Conservation (phyloP, 2,329 filamentous ascomycete species). For the Xenoacremonium recifei region DNA sequence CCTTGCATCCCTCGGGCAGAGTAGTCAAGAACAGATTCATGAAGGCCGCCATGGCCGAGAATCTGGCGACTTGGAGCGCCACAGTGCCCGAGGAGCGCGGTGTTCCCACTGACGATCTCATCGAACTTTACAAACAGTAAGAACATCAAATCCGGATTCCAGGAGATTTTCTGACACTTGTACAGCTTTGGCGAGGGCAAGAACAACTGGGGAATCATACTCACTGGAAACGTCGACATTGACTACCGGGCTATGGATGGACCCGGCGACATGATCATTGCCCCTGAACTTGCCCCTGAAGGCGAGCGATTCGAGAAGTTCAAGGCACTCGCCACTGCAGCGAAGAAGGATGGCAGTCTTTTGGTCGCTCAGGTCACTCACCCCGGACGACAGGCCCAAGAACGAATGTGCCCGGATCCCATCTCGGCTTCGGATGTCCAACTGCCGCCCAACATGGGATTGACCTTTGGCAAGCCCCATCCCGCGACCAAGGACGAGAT, state of each 20-base stretch:
- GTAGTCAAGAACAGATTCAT: slow-evolving; percentile 60
- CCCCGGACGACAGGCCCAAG: slow-evolving; percentile 52
- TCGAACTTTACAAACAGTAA: slow-evolving; percentile 52
- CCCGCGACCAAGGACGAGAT: slow-evolving; percentile 56
- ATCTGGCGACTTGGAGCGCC: slow-evolving; percentile 56
- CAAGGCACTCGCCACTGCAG: slow-evolving; percentile 49
- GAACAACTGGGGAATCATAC: slow-evolving; percentile 47
- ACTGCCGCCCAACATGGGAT: slow-evolving; percentile 22
- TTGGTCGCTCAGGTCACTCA: slow-evolving; percentile 60
- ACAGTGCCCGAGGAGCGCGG: slow-evolving; percentile 46
- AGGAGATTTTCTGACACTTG: background rate
- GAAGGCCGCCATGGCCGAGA: slow-evolving; percentile 64
- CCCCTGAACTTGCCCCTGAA: slow-evolving; percentile 43
- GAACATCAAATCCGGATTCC: background rate
- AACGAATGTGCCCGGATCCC: slow-evolving; percentile 30
- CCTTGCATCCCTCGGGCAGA: slow-evolving; percentile 46
- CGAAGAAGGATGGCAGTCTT: slow-evolving; percentile 56
- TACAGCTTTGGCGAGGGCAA: slow-evolving; percentile 52
- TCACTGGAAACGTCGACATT: slow-evolving; percentile 62
- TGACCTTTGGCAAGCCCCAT: slow-evolving; percentile 42
- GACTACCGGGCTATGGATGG: slow-evolving; percentile 55
- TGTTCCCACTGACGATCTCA: slow-evolving; percentile 31
- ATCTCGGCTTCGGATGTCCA: slow-evolving; percentile 37
- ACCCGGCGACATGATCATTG: slow-evolving; percentile 56
- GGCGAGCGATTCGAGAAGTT: slow-evolving; percentile 60